A percentile compares a stretch with the other conserved stretches of the same genome.
Evolutionary conservation across 345 rosid species (phyloP).

Genomic region (Populus ilicifolia): DNA sequence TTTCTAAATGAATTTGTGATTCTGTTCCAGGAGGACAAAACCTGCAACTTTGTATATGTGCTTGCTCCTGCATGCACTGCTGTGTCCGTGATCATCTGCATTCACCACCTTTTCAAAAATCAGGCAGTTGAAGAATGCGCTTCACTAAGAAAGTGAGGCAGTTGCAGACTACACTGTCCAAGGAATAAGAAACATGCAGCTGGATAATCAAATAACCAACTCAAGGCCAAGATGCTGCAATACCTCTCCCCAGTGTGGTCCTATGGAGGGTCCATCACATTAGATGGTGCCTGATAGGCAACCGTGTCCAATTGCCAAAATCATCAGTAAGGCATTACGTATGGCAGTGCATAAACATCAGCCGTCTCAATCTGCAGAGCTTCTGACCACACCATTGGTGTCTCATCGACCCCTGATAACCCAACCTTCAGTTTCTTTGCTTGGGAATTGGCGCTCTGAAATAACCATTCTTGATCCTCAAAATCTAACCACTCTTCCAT

Average conservation of each 20-base stretch:
- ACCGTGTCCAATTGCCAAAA: constrained; percentile 6
- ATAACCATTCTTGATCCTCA: constrained; percentile 67
- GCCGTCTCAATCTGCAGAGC: constrained; percentile 56
- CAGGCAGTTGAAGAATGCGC: background rate
- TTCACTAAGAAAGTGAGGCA: background rate
- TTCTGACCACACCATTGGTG: constrained; percentile 59
- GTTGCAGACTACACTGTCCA: constrained; percentile 3
- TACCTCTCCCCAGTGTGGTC: background rate
- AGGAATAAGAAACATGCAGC: constrained; percentile 15
- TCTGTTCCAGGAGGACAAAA: background rate
- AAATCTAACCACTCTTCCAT: constrained; percentile 47
- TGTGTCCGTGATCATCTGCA: background rate
- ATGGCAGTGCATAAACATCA: constrained; percentile 64
- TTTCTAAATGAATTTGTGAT: constrained; percentile 27
- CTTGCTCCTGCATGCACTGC: background rate
- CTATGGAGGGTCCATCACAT: background rate
- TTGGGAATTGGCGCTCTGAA: constrained; percentile 20
- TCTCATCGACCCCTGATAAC: constrained; percentile 24
- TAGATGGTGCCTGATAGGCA: constrained; percentile 1
- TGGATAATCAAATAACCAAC: constrained; percentile 2
- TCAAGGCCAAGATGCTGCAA: constrained; percentile 14
- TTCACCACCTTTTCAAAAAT: background rate
- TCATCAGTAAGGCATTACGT: constrained; percentile 66
- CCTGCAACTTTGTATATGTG: background rate
- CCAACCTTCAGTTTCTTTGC: constrained; percentile 35